Evolutionary conservation across 2,329 filamentous ascomycete genomes (phyloP), one percentile per base, ranked within the genome.

Genomic region (Stagonosporopsis tanaceti): DNA sequence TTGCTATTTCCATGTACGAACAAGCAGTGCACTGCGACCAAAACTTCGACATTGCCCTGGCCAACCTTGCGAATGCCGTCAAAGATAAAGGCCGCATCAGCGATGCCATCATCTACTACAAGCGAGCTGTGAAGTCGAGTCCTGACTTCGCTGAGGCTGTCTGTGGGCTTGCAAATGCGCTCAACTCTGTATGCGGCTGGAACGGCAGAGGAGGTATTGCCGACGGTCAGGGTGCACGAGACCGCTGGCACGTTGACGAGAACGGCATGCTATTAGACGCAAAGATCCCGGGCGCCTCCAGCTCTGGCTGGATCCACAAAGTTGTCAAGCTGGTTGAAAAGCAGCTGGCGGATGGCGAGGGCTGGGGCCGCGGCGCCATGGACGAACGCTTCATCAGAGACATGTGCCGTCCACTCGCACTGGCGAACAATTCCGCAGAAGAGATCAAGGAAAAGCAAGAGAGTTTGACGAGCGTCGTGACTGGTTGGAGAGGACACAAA

Each of bases 141-240:
- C 94, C 95, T 0, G 90, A 96, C 32, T 99, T 99, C 78, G 92
- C 95, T 1, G 95, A 99, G 78, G 95, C 95, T 6, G 94, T 99
- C 0, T 99, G 95, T 75, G 95, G 95, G 7, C 84, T 99, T 50
- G 93, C 93, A 1, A 98, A 96, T 57, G 94, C 95, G 1, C 81
- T 99, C 48, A 98, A 97, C 73, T 98, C 95, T 6, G 93, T 99
- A 6, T 99, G 95, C 73, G 91, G 94, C 70, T 99, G 95, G 95
- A 85, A 86, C 68, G 92, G 92, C 28, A 87, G 95, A 62, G 95
- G 95, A 59, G 95, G 95, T 1, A 89, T 96, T 42, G 82, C 91
- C 25, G 84, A 91, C n/a, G 84, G 88, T 50, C 82, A 81, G 48
- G 92, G 91, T 8, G 86, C 83, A 65, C 87, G 89, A 61, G 95